A percentile compares a stretch with the other conserved stretches of the same genome.
Conservation (phyloP, 1,284 basidiomycete species). For the Melampsora americana region DNA sequence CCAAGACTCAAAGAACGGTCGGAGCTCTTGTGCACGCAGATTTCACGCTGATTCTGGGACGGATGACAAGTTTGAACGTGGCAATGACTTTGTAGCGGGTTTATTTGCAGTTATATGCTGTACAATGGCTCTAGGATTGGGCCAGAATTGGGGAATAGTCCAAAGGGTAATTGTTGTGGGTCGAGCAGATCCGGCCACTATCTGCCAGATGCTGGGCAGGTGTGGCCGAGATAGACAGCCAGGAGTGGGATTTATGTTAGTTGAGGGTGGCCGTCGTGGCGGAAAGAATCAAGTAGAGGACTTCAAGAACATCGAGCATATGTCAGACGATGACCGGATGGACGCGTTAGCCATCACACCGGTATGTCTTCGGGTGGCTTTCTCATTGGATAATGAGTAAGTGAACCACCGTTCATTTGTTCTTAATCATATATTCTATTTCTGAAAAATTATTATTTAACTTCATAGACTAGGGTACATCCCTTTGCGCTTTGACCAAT, state of each 20-base stretch:
- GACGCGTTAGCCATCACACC: conserved; percentile 14
- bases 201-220: conserved; percentile 11
- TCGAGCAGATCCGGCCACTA: not conserved
- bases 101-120: not conserved
- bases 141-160: conserved; percentile 5
- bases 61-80: too few relatives aligned
- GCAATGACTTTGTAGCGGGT: too few relatives aligned
- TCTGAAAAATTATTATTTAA: not conserved
- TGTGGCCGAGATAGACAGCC: not conserved
- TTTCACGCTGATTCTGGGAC: not conserved
- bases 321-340: conserved; percentile 12
- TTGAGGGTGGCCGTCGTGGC: not conserved
- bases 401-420: too few relatives aligned
- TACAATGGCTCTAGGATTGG: too few relatives aligned
- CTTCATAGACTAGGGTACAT: conserved; percentile 2
- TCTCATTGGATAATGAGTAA: too few relatives aligned
- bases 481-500: not conserved
- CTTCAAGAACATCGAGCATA: not conserved
- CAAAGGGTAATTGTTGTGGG: not conserved
- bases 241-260: not conserved
- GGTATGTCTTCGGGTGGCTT: not conserved
- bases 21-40: not conserved
- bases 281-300: not conserved
- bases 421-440: too few relatives aligned
- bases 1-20: not conserved